Conservation (phyloP, 208 protist species). For the Wallacemonas sp. region DNA sequence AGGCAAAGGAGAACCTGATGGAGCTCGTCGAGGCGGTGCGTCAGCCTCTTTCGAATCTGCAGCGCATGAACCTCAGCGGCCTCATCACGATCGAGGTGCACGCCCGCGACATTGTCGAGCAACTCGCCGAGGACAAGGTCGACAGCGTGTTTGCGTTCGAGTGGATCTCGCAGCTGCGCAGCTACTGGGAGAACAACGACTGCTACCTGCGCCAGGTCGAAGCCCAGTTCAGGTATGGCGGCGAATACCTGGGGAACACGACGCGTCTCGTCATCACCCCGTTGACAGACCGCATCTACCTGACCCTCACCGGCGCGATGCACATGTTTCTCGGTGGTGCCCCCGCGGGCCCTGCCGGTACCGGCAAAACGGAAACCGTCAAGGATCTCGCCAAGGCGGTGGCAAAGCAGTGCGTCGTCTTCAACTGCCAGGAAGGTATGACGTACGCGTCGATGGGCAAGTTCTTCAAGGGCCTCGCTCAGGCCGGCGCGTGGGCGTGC, state of each 20-base stretch:
- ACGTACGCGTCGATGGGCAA: conserved; percentile 97
- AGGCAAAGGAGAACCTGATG: conserved; percentile 88
- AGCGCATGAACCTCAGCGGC: conserved; percentile 93
- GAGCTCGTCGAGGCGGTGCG: conserved; percentile 89
- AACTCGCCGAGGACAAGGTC: conserved; percentile 86
- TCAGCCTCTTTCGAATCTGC: conserved; percentile 82
- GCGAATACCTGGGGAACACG: conserved; percentile 97
- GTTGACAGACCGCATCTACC: conserved; percentile 96
- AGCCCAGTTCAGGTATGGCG: conserved; percentile 94
- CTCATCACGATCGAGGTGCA: conserved; percentile 97
- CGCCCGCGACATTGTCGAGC: conserved; percentile 93
- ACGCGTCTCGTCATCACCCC: conserved; percentile 97
- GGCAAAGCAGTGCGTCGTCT: conserved; percentile 97
- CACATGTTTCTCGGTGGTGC: conserved; percentile 95
- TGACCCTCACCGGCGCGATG: conserved; percentile 96
- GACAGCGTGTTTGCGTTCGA: conserved; percentile 92
- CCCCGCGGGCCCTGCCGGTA: conserved; percentile 92
- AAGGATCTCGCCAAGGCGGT: conserved; percentile 98
- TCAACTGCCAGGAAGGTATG: conserved; percentile 98
- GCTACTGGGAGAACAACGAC: conserved; percentile 96
- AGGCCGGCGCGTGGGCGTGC: conserved; percentile 96
- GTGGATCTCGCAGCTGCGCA: conserved; percentile 96
- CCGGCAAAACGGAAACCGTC: conserved; percentile 97
- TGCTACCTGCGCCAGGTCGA: conserved; percentile 92
- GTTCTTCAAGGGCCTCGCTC: conserved; percentile 97